Conservation (phyloP, 371 early-diverging fungal species). For the Amoeboaphelidium occidentale region DNA sequence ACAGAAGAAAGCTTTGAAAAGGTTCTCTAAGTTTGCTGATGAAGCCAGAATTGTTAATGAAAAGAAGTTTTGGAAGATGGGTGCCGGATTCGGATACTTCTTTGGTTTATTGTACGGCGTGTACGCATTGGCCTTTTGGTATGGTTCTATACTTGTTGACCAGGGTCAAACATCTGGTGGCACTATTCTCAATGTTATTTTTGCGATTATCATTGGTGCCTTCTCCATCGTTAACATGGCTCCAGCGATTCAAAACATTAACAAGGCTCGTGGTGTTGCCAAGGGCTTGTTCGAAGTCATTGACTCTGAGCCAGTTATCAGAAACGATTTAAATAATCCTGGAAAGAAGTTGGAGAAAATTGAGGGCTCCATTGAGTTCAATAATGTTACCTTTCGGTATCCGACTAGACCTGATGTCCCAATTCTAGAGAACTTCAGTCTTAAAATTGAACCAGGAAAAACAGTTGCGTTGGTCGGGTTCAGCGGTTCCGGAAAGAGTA, state of each 20-base stretch:
- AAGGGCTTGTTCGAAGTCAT: conserved; percentile 15
- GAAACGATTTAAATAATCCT: conserved; percentile 28
- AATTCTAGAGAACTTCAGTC: conserved; percentile 27
- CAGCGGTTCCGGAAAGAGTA: conserved; percentile 72
- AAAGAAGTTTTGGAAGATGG: conserved; percentile 4
- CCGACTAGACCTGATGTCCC: conserved; percentile 46
- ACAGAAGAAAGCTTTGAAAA: conserved; percentile 31
- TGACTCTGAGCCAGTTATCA: neutral
- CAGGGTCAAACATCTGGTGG: conserved; percentile 22
- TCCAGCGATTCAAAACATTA: conserved; percentile 23
- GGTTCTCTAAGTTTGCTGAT: conserved; percentile 23
- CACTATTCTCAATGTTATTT: conserved; percentile 33
- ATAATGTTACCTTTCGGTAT: conserved; percentile 37
- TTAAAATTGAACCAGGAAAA: conserved; percentile 35
- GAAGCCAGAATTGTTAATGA: conserved; percentile 1
- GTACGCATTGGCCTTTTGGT: conserved; percentile 58
- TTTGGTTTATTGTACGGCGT: conserved; percentile 10
- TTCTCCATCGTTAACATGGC: conserved; percentile 23
- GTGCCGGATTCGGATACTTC: conserved; percentile 1
- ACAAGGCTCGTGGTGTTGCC: conserved; percentile 16
- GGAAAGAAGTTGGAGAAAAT: conserved; percentile 9
- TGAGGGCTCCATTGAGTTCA: conserved; percentile 11
- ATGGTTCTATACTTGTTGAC: conserved; percentile 27
- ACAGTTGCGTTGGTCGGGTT: conserved; percentile 46
- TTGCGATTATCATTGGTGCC: conserved; percentile 37